These are phyloP conservation scores for Acer campestre DNA, from an alignment of 345 rosid species.

Conservation along the genomic window DNA sequence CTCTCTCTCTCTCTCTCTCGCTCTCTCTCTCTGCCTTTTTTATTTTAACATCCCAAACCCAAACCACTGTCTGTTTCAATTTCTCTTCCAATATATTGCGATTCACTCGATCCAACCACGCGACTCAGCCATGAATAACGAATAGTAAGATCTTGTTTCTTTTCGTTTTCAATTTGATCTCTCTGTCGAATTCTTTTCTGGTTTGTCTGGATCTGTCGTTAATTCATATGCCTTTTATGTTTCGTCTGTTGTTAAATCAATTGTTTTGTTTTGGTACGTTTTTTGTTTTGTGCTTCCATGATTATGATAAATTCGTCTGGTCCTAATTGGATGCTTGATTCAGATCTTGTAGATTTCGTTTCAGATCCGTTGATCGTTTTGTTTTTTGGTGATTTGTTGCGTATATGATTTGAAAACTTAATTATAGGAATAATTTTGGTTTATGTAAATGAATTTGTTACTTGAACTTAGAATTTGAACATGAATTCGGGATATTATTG, in stretches of 20 bases:
- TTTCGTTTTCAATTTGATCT: not conserved
- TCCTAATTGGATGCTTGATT: conserved; percentile 10
- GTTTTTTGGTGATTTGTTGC: not conserved
- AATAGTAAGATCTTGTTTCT: conserved; percentile 61
- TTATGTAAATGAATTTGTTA: not conserved
- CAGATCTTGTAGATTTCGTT: conserved; percentile 33
- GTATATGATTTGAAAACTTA: not conserved
- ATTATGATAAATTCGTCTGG: not conserved
- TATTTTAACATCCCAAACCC: conserved; percentile 21
- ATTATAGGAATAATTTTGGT: not conserved
- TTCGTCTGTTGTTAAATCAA: not conserved
- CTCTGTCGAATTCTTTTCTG: not conserved
- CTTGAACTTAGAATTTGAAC: conserved; percentile 2
- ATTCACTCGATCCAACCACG: conserved; percentile 12
- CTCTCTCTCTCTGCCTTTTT: conserved; percentile 19
- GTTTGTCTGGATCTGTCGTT: conserved; percentile 9
- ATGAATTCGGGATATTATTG: no score
- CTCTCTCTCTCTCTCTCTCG: no score
- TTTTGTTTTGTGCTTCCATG: not conserved
- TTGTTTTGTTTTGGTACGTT: not conserved
- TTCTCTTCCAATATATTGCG: conserved; percentile 15
- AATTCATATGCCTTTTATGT: not conserved
- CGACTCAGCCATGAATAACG: conserved; percentile 76
- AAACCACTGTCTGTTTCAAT: conserved; percentile 7
- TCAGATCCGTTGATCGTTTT: conserved; percentile 32